These are phyloP conservation scores for Polytolypa hystricis DNA, from an alignment of 2,329 filamentous ascomycete species.

Conservation along the genomic window DNA sequence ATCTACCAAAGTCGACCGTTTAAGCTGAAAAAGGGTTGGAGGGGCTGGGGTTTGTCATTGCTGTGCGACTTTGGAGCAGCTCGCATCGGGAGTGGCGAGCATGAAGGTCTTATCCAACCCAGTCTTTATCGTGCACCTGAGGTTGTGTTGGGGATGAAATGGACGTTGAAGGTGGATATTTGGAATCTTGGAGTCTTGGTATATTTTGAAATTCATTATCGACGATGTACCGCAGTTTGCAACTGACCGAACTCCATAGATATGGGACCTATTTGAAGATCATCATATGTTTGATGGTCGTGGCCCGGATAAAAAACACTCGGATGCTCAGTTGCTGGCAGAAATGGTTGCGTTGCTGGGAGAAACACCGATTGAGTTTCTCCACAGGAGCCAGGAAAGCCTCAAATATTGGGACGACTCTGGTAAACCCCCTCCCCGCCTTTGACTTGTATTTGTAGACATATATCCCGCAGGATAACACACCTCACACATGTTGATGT, in stretches of 20 bases:
- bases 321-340: too few relatives aligned
- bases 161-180: slow-evolving; percentile 22
- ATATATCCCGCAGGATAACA: too few relatives aligned
- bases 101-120: slow-evolving; percentile 34
- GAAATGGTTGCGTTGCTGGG: too few relatives aligned
- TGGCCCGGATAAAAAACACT: too few relatives aligned
- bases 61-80: slow-evolving; percentile 19
- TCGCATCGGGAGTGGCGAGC: slow-evolving; percentile 15
- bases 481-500: too few relatives aligned
- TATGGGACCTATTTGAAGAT: too few relatives aligned
- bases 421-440: background rate
- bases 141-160: slow-evolving; percentile 19
- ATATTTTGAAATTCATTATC: too few relatives aligned
- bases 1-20: slow-evolving; percentile 18
- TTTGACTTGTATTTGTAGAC: background rate
- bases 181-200: slow-evolving; percentile 22
- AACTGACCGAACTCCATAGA: too few relatives aligned
- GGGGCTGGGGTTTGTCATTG: slow-evolving; percentile 12
- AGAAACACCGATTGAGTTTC: too few relatives aligned
- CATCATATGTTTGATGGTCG: too few relatives aligned
- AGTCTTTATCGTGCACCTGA: slow-evolving; percentile 21
- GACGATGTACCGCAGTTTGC: too few relatives aligned
- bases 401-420: background rate
- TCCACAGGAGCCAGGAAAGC: too few relatives aligned
- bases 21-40: slow-evolving; percentile 11